Conservation (phyloP, 441 rosid species). For the Viola pubescens region DNA sequence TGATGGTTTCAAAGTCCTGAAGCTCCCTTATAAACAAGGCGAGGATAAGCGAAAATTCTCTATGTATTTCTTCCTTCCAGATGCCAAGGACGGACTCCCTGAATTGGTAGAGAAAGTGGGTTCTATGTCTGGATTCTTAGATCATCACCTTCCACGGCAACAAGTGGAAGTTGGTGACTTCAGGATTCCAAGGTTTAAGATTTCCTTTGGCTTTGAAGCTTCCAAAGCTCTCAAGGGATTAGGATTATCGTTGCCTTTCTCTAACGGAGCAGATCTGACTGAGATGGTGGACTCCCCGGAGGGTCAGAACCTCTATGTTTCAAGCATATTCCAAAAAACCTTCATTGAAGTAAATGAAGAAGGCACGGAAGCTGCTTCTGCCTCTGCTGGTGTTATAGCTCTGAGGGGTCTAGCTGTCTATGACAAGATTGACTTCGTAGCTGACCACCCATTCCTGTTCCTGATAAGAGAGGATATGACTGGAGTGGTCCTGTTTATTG, state of each 20-base stretch:
- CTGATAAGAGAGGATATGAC: conserved; percentile 57
- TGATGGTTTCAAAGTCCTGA: conserved; percentile 59
- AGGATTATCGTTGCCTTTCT: conserved; percentile 55
- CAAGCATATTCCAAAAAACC: conserved; percentile 60
- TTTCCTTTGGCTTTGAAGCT: conserved; percentile 63
- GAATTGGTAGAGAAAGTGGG: conserved; percentile 40
- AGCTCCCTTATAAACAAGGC: conserved; percentile 73
- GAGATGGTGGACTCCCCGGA: conserved; percentile 62
- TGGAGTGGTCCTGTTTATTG: conserved; percentile 54
- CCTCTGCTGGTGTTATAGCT: conserved; percentile 34
- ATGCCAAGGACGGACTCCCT: conserved; percentile 51
- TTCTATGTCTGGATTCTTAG: conserved; percentile 49
- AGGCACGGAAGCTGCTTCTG: conserved; percentile 78
- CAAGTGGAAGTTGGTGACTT: conserved; percentile 45
- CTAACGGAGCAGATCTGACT: conserved; percentile 46
- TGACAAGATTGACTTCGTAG: conserved; percentile 47
- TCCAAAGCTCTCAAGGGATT: conserved; percentile 44
- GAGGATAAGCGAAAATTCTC: conserved; percentile 53
- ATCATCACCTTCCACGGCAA: conserved; percentile 37
- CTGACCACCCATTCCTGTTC: conserved; percentile 76
- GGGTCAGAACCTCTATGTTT: conserved; percentile 37
- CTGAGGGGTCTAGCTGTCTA: conserved; percentile 7
- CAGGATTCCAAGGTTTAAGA: conserved; percentile 58
- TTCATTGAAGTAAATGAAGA: conserved; percentile 83
- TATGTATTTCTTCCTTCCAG: conserved; percentile 70